Conservation (phyloP, 805 yeast genomes). For the Torulaspora franciscae region DNA sequence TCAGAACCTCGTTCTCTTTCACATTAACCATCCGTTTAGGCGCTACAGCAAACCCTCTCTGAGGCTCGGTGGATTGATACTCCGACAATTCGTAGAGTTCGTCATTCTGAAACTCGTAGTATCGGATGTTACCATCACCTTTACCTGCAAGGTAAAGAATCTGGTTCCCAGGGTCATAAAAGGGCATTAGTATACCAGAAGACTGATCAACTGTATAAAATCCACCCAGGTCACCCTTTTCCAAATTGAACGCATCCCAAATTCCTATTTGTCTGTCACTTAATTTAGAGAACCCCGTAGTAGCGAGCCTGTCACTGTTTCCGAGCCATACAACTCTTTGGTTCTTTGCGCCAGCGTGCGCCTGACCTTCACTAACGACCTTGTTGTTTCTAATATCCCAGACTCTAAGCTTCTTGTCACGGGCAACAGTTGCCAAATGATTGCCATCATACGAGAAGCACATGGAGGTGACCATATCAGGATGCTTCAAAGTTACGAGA, state of each 20-base stretch:
- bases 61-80: constrained; percentile 83
- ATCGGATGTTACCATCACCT: constrained; percentile 96
- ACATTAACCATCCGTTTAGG: constrained; percentile 80
- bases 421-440: constrained; percentile 77
- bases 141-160: constrained; percentile 90
- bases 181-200: constrained; percentile 90
- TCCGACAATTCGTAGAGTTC: constrained; percentile 81
- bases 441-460: constrained; percentile 88
- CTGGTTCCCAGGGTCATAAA: constrained; percentile 74
- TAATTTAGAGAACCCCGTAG: constrained; percentile 90
- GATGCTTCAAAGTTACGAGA: constrained; percentile 70
- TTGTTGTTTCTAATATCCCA: constrained; percentile 84
- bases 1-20: constrained; percentile 77
- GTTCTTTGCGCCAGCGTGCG: constrained; percentile 90
- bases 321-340: constrained; percentile 90
- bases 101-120: constrained; percentile 84
- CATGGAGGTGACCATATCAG: constrained; percentile 89
- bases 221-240: constrained; percentile 83
- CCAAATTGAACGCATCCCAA: constrained; percentile 78
- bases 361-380: constrained; percentile 74
- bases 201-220: constrained; percentile 82
- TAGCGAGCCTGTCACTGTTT: constrained; percentile 72
- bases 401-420: constrained; percentile 84
- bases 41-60: constrained; percentile 89
- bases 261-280: constrained; percentile 94